phyloP scores from a whole-genome alignment of 768 basidiomycete genomes.

The Podaxis carcinomalis region DNA sequence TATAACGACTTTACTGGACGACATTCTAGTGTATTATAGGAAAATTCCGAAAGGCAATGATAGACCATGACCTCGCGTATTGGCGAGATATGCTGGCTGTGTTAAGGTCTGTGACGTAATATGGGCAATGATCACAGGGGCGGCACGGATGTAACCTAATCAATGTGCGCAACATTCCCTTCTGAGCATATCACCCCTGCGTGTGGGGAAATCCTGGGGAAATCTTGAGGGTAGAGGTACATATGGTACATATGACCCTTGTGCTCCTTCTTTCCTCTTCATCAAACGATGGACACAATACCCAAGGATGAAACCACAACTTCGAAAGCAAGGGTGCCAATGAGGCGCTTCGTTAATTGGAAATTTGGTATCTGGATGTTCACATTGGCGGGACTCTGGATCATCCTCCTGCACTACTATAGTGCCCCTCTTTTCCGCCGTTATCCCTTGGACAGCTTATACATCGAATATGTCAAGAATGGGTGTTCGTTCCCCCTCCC shows the following conservation, averaged over 20 bases:
- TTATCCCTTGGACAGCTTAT: background rate
- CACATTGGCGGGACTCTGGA: background rate
- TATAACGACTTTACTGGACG: conserved; percentile 37
- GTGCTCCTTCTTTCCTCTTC: background rate
- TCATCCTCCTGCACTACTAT: background rate
- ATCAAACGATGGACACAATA: background rate
- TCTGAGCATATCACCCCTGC: background rate
- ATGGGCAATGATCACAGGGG: too few relatives aligned
- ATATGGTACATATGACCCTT: background rate
- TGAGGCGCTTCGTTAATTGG: background rate
- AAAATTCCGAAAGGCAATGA: background rate
- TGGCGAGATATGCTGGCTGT: background rate
- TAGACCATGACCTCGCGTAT: background rate
- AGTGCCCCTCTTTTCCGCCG: background rate
- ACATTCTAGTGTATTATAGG: conserved; percentile 8
- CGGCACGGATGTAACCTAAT: too few relatives aligned
- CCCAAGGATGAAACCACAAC: background rate
- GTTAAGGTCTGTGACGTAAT: conserved; percentile 1
- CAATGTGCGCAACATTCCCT: background rate
- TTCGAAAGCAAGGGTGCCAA: background rate
- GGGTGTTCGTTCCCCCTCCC: conserved; percentile 21
- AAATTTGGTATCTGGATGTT: background rate
- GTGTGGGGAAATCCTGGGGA: background rate
- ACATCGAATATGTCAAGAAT: background rate
- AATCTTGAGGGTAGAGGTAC: background rate